phyloP scores from a whole-genome alignment of 208 protist species.

The Chromosphaera perkinsii region DNA sequence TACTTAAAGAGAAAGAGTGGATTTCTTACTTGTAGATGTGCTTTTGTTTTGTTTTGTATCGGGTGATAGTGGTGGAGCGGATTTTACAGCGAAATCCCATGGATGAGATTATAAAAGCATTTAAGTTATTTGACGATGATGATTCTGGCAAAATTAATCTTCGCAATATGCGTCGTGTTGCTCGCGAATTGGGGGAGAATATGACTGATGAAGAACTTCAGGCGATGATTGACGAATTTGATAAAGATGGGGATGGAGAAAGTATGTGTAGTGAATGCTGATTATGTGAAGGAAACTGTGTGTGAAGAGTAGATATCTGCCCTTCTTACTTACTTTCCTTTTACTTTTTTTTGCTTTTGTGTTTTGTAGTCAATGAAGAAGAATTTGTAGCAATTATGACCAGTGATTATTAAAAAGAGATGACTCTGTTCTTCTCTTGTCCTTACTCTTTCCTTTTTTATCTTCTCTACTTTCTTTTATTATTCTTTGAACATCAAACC shows the following conservation, averaged over 20 bases:
- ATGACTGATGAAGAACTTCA: constrained; percentile 91
- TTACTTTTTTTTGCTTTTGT: neutral
- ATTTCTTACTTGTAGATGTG: neutral
- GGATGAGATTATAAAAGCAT: constrained; percentile 89
- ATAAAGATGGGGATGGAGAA: constrained; percentile 84
- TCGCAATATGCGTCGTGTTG: constrained; percentile 80
- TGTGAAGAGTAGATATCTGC: neutral
- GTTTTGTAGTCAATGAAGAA: constrained; percentile 68
- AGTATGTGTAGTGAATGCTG: no score
- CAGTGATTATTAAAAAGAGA: constrained; percentile 1
- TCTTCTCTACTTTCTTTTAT: no score
- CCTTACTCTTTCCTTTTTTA: no score
- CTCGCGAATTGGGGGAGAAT: constrained; percentile 84
- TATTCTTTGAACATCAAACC: no score
- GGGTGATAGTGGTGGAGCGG: constrained; percentile 70
- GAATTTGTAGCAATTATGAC: constrained; percentile 90
- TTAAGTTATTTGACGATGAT: constrained; percentile 90
- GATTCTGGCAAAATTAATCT: constrained; percentile 84
- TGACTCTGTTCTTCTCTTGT: no score
- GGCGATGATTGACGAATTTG: constrained; percentile 94
- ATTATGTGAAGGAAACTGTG: neutral
- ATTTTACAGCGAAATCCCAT: constrained; percentile 79
- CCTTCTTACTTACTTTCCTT: constrained; percentile 11
- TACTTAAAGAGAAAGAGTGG: constrained; percentile 4
- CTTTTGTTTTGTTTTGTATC: neutral